Percentiles rank a stretch among this genome's conserved stretches.
Conservation (phyloP, 768 basidiomycete species). For the Termitomyces sp. region DNA sequence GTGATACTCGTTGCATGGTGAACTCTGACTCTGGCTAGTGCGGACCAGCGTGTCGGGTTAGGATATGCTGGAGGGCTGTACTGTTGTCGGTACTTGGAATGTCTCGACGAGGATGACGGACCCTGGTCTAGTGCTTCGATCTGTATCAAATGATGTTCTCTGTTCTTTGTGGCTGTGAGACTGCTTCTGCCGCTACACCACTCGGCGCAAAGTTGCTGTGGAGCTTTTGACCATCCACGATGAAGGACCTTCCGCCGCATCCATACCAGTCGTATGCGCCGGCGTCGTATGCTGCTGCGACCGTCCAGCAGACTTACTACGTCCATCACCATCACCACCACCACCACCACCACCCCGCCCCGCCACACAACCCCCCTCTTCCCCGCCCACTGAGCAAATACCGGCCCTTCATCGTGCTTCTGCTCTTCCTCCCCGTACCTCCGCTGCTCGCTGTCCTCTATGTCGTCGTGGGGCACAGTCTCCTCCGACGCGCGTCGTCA, state of each 20-base stretch:
- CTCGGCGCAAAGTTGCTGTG: too few species aligned
- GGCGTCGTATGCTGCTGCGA: neutral
- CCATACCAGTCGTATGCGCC: neutral
- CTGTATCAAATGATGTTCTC: too few species aligned
- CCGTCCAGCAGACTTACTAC: neutral
- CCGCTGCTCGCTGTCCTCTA: constrained; percentile 30
- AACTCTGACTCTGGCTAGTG: neutral
- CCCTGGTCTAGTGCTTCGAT: too few species aligned
- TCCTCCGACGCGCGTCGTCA: constrained; percentile 22
- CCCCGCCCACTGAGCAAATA: neutral
- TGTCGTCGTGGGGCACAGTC: constrained; percentile 27
- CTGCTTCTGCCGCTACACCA: too few species aligned
- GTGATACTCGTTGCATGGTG: too few species aligned
- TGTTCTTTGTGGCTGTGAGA: too few species aligned
- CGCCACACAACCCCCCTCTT: neutral
- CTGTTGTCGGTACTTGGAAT: too few species aligned
- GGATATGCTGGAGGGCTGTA: neutral
- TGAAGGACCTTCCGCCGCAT: neutral
- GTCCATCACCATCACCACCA: neutral
- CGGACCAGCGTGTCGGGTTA: neutral
- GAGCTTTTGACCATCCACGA: neutral
- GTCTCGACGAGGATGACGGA: too few species aligned
- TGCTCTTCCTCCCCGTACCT: constrained; percentile 32
- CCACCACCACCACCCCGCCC: neutral
- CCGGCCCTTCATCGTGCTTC: constrained; percentile 15